phyloP scores from a whole-genome alignment of 805 yeast genomes.

The Yarrowia sp. region DNA sequence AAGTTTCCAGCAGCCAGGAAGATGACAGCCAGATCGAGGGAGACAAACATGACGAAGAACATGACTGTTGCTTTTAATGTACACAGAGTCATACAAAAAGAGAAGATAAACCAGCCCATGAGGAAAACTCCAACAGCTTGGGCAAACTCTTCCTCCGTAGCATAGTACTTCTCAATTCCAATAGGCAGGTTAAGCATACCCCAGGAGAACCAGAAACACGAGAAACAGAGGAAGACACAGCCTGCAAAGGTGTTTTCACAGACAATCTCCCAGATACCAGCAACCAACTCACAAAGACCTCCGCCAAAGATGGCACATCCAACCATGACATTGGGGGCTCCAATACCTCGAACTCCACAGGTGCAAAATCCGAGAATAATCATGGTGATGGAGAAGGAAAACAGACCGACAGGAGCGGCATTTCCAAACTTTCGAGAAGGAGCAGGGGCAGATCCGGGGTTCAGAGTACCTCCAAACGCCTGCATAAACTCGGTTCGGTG shows the following conservation, averaged over 20 bases:
- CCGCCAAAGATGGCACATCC: constrained; percentile 69
- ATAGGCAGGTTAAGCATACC: constrained; percentile 63
- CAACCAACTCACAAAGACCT: constrained; percentile 63
- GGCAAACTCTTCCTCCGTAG: constrained; percentile 43
- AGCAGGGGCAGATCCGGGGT: constrained; percentile 40
- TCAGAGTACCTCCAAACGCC: constrained; percentile 56
- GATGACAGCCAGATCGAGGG: constrained; percentile 50
- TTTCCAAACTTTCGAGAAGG: constrained; percentile 62
- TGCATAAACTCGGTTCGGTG: constrained; percentile 61
- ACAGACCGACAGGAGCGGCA: constrained; percentile 67
- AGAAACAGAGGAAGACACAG: constrained; percentile 54
- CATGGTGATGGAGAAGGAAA: constrained; percentile 66
- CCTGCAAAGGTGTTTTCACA: constrained; percentile 70
- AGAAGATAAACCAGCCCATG: constrained; percentile 68
- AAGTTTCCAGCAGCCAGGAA: constrained; percentile 62
- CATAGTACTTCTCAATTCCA: constrained; percentile 57
- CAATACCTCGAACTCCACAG: constrained; percentile 63
- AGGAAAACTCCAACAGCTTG: constrained; percentile 66
- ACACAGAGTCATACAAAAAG: constrained; percentile 59
- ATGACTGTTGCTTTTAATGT: constrained; percentile 72
- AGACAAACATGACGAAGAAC: constrained; percentile 63
- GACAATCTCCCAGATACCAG: constrained; percentile 71
- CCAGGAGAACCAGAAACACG: constrained; percentile 71
- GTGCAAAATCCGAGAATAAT: constrained; percentile 63
- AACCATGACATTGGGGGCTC: constrained; percentile 60